phyloP scores from a whole-genome alignment of 2,329 filamentous ascomycete genomes.

The Ceratocystis papillata region DNA sequence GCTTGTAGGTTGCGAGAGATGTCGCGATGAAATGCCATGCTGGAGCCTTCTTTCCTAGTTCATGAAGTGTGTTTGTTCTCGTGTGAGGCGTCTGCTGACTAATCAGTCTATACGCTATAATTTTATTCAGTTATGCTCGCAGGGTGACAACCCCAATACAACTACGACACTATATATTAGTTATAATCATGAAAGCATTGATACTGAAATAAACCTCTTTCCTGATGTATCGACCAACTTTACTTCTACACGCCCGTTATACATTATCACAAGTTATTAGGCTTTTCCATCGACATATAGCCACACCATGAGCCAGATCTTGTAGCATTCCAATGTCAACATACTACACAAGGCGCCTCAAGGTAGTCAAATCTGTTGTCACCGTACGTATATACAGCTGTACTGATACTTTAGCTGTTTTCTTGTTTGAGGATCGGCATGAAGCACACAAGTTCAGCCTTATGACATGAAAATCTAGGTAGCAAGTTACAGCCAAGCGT shows the following conservation, averaged over 20 bases:
- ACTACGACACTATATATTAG: background rate
- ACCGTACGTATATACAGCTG: no score
- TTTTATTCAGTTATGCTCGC: background rate
- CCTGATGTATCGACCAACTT: background rate
- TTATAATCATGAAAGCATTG: background rate
- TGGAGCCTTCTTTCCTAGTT: background rate
- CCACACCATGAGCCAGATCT: background rate
- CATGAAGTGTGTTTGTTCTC: background rate
- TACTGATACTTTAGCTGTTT: no score
- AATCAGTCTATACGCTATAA: constrained; percentile 18
- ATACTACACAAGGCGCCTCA: no score
- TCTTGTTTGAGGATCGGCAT: no score
- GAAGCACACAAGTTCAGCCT: no score
- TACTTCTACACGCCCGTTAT: background rate
- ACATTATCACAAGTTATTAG: background rate
- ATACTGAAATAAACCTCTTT: background rate
- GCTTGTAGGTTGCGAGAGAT: background rate
- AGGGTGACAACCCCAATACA: background rate
- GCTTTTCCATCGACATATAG: background rate
- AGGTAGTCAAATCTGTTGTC: no score
- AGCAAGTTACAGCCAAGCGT: no score
- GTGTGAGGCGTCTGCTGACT: background rate
- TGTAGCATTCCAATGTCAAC: background rate
- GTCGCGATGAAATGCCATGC: constrained; percentile 1
- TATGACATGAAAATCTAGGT: no score